Evolutionary conservation across 148 eudicot genomes (phyloP).

Genomic region (Fagopyrum homotropicum): DNA sequence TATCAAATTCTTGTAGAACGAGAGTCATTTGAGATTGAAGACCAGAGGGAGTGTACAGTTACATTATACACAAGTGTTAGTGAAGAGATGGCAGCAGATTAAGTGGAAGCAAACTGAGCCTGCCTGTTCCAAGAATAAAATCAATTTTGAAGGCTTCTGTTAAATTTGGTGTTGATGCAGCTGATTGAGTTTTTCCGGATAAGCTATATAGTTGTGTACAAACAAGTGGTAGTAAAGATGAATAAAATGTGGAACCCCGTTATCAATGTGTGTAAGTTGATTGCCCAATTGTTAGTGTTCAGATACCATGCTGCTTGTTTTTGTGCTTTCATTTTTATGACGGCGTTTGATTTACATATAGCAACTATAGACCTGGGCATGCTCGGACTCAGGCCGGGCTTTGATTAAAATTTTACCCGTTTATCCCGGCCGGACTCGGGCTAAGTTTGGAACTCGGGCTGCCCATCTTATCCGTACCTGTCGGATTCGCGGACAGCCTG

Average conservation of each 20-base stretch:
- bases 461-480: too few relatives aligned
- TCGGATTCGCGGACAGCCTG: too few relatives aligned
- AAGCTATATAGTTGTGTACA: background rate
- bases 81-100: constrained; percentile 1
- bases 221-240: constrained; percentile 1
- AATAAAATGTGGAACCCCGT: constrained; percentile 3
- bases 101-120: background rate
- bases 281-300: background rate
- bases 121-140: background rate
- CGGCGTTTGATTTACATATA: background rate
- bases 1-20: background rate
- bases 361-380: background rate
- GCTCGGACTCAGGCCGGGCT: too few relatives aligned
- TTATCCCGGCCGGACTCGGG: too few relatives aligned
- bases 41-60: constrained; percentile 11
- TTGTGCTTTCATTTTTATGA: background rate
- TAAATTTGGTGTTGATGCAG: background rate
- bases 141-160: background rate
- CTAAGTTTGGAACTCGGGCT: too few relatives aligned
- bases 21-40: constrained; percentile 10
- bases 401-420: too few relatives aligned
- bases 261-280: background rate
- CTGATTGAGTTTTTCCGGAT: background rate
- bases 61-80: constrained; percentile 10
- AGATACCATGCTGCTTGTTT: background rate